Evolutionary conservation across 805 yeast genomes (phyloP), one percentile per base, ranked within the genome.

Genomic region (Yamadazyma sp.): DNA sequence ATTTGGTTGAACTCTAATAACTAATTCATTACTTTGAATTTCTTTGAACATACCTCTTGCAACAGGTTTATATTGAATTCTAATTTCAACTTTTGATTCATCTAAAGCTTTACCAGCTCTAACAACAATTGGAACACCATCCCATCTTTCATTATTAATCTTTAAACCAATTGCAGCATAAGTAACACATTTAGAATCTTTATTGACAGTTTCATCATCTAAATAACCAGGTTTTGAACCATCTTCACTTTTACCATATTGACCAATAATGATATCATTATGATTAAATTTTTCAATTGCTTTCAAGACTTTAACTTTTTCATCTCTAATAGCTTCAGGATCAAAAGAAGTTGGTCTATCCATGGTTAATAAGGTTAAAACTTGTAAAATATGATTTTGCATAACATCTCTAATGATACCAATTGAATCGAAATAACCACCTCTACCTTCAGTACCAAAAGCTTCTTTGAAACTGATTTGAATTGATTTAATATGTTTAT

Each of bases 381-480:
- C 94, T 69, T 93, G 98, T 55, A 91, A 72, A 51, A 93, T 65
- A 67, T 93, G 98, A 73, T 93, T 93, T 70, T 93, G 98, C 87
- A 93, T 91, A 31, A 93, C 98, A 57, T 93, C 98, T 62, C 98
- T 80, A 49, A 93, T 85, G 56, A 93, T 93, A 40, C 98, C 98
- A 53, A 89, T 87, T 37, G 74, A 71, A 64, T 93, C 98, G 55
- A 93, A 93, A 69, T 93, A 93, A 24, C 98, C 98, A 49, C 98
- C 98, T 58, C 98, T 80, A 38, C 98, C 98, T 66, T 93, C 96
- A 26, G 98, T 93, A 37, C 98, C 98, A 52, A 93, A 93, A n/a
- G 93, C 86, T 69, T 93, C 98, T 69, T 93, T 93, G 73, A 93
- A 91, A 10, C 91, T 76, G 48, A 93, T 80, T 70, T 91, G 96